phyloP scores from a whole-genome alignment of 2,329 filamentous ascomycete genomes.

The Xylaria sp. region DNA sequence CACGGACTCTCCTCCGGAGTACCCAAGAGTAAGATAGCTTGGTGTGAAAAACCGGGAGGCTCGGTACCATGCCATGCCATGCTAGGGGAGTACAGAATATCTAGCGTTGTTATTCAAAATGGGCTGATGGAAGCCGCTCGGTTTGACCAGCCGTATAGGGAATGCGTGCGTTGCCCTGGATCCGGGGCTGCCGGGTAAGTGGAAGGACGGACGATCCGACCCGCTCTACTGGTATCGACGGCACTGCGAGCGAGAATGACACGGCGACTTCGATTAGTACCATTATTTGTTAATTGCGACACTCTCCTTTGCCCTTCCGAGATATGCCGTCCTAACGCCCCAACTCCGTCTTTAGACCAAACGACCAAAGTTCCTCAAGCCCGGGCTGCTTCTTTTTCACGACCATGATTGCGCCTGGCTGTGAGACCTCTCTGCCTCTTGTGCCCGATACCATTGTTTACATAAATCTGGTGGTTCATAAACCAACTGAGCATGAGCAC shows the following conservation, averaged over 20 bases:
- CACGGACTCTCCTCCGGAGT: background rate
- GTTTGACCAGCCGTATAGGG: background rate
- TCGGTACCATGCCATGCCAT: background rate
- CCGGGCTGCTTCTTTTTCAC: too few relatives aligned
- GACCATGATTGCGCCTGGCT: too few relatives aligned
- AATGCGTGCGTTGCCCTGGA: background rate
- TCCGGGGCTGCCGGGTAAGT: background rate
- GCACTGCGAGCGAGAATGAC: background rate
- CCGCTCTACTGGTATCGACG: background rate
- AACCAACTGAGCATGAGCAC: background rate
- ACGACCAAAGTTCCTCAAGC: background rate
- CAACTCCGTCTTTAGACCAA: background rate
- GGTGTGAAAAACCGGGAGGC: too few relatives aligned
- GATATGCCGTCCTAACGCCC: background rate
- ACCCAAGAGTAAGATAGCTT: background rate
- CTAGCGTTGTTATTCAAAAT: too few relatives aligned
- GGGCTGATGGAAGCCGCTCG: background rate
- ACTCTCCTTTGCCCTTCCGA: background rate
- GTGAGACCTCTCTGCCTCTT: too few relatives aligned
- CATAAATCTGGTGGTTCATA: background rate
- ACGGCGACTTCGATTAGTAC: background rate
- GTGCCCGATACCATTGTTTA: too few relatives aligned
- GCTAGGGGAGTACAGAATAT: too few relatives aligned
- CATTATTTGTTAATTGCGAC: background rate
- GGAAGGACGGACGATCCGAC: background rate